Evolutionary conservation across 257 asterid genomes (phyloP).

Genomic region (Apocynum venetum): DNA sequence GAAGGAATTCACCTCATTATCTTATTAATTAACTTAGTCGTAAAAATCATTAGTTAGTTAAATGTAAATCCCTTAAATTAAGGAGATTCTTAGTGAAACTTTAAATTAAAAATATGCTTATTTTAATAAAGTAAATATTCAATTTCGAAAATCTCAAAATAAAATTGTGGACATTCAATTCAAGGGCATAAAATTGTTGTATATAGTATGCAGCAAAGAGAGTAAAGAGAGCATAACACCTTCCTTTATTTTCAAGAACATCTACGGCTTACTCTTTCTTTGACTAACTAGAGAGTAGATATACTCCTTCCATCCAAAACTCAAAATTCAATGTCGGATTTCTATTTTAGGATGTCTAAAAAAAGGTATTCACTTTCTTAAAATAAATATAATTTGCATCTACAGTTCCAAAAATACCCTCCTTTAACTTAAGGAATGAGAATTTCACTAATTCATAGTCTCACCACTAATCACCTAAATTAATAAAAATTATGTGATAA

Average conservation of each 20-base stretch:
- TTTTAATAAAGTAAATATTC: too few species aligned
- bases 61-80: too few species aligned
- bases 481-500: too few species aligned
- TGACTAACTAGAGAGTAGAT: neutral
- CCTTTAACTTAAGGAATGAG: neutral
- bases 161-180: neutral
- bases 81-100: too few species aligned
- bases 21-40: too few species aligned
- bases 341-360: too few species aligned
- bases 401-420: neutral
- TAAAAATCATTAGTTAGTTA: too few species aligned
- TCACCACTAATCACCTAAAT: neutral
- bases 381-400: neutral
- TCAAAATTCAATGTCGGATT: neutral
- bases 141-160: too few species aligned
- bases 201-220: neutral
- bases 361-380: neutral
- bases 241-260: neutral
- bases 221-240: neutral
- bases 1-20: too few species aligned
- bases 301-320: neutral
- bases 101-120: too few species aligned
- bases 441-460: neutral
- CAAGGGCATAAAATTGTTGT: neutral
- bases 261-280: neutral